Base-by-base conservation (phyloP, 2,329 filamentous ascomycete genomes). In the Chaetomiaceae sp. region DNA sequence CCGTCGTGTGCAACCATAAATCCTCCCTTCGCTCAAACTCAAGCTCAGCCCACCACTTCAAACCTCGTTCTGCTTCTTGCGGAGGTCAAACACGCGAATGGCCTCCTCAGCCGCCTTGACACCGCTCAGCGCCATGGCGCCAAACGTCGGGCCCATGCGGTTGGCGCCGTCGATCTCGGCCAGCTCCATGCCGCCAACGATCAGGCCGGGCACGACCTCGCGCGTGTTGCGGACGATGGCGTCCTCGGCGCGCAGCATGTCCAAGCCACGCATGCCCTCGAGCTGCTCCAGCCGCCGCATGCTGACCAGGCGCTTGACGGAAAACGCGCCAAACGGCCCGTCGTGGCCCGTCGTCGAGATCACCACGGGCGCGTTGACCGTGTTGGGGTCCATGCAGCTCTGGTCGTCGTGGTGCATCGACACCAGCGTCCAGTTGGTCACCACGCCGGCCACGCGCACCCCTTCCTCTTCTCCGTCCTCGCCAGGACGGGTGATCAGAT, bases 361-460 rank as follows among this genome's bases (percentile, higher is more conserved):
- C 65, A 96, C 76, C 53, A 96, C 70, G 1, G 90, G 89, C 0
- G 89, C 89, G 66, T 95, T 96, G 79, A 96, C 95, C 63, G 90
- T 96, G 81, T 93, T 95, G 60, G 90, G 90, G 69, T 96, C 91
- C 90, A 96, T 95, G 85, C 90, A 96, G 55, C 82, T 87, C 74
- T 95, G 89, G 67, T 92, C 87, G 66, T 90, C 86, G 69, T 91
- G 87, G 69, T 91, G 86, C 77, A 92, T 87, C 38, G 85, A 82
- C 43, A 96, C 90, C 21, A 96, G 79, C 1, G 90, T 96, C 90
- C 90, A 96, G 79, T 96, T 96, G 63, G 89, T 95, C 49, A 96
- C 91, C 1, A 96, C 90, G 62, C 90, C 90, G 8, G 89, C 87
- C 58, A 96, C 84, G 56, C 87, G 83, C 38, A 95, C 71, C 9